Evolutionary conservation across 2,329 filamentous ascomycete genomes (phyloP), one percentile per base, ranked within the genome.

Genomic region (Fusarium sp.): DNA sequence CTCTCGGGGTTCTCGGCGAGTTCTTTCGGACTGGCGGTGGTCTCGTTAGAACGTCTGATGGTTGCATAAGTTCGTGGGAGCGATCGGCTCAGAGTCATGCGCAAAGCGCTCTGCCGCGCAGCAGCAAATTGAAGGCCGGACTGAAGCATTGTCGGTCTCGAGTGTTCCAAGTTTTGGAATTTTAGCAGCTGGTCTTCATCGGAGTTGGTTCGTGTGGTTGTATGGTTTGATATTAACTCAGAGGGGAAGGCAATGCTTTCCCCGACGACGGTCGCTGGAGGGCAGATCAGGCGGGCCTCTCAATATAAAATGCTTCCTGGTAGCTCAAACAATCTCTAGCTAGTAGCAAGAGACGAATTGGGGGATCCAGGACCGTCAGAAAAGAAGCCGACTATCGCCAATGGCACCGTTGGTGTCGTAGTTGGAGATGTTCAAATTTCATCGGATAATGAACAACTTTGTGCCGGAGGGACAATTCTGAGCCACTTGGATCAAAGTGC

Each of bases 61-160:
- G 80, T 80, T 39, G 82, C 80, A 75, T 82, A 83, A 24, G 70
- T 74, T 69, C 82, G 80, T 42, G 77, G 44, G 9, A 77, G 58
- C 22, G 79, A 66, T 47, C 76, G 76, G 58, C 68, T 75, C 41
- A 82, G 56, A 22, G 79, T 68, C 24, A 82, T 72, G 28, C 79
- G 77, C 56, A 80, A 77, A 47, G 78, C 66, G 70, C 78, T 75
- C 48, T 78, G 78, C 67, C 79, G 76, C 35, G 75, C 76, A 54
- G 75, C 77, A 32, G 77, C 76, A 14, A 82, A 65, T 56, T 79
- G 75, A 30, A 82, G 59, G 54, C 79, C 74, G 63, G 75, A 74
- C 55, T 80, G 78, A 22, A 83, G 71, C 82, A 83, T 83, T 42
- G 22, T 76, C 42, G 24, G 38, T 62, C 51, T 62, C 35, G 6